Percentiles rank a stretch among this genome's conserved stretches.
Evolutionary conservation across 2,329 filamentous ascomycete genomes (phyloP).

Genomic region (Paecilomyces fulvus): DNA sequence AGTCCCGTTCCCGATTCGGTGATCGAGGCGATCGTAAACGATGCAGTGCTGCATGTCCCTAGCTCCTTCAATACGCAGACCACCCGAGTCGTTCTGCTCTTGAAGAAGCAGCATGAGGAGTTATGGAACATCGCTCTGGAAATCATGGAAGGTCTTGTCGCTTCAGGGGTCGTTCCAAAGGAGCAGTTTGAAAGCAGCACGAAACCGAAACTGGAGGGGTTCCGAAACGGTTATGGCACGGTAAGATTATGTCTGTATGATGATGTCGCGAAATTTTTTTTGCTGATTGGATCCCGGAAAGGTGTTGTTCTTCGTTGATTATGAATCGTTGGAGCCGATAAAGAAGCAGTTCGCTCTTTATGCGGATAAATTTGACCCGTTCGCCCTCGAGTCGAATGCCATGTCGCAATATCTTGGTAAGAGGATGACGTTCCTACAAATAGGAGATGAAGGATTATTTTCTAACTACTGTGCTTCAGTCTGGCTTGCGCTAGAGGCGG

Average conservation of each 20-base stretch:
- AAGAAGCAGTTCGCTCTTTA: conserved; percentile 58
- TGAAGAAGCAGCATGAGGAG: conserved; percentile 76
- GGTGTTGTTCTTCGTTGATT: conserved; percentile 72
- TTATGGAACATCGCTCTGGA: conserved; percentile 52
- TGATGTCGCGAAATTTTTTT: too few species aligned
- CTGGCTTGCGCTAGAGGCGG: conserved; percentile 73
- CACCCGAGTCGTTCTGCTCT: conserved; percentile 66
- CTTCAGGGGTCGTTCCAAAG: not conserved
- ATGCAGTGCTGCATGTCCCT: conserved; percentile 58
- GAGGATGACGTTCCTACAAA: not conserved
- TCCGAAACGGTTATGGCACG: conserved; percentile 67
- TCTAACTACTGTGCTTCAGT: conserved; percentile 33
- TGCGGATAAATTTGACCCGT: conserved; percentile 70
- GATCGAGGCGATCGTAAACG: conserved; percentile 22
- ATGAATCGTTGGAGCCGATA: conserved; percentile 53
- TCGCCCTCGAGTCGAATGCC: conserved; percentile 64
- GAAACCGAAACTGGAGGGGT: conserved; percentile 44
- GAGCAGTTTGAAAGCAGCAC: conserved; percentile 44
- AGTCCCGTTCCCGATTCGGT: conserved; percentile 24
- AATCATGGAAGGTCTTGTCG: not conserved
- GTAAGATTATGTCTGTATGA: conserved; percentile 33
- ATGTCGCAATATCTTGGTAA: conserved; percentile 60
- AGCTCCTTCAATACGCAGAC: conserved; percentile 82
- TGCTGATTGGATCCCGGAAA: not conserved
- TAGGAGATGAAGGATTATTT: not conserved